A percentile compares a stretch with the other conserved stretches of the same genome.
Conservation (phyloP, 495 filamentous ascomycete genomes). For the Xylaria castorea region DNA sequence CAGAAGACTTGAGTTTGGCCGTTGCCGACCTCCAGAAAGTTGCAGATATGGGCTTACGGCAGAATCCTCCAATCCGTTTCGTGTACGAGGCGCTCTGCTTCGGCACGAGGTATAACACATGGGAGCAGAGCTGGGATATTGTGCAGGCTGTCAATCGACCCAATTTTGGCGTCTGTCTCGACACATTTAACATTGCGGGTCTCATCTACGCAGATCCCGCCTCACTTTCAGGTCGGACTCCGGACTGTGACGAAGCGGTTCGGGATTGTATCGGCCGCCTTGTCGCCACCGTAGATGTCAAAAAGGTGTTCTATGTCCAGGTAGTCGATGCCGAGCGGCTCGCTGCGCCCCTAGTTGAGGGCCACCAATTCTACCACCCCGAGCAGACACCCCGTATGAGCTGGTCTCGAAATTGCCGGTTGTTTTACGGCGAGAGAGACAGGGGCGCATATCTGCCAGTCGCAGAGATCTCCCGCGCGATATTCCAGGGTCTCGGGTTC, state of each 20-base stretch:
- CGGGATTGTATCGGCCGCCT: constrained; percentile 64
- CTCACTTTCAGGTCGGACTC: constrained; percentile 55
- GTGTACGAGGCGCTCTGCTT: constrained; percentile 81
- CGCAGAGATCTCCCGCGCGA: constrained; percentile 63
- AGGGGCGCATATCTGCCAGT: constrained; percentile 77
- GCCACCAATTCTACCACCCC: constrained; percentile 67
- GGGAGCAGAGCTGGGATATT: constrained; percentile 77
- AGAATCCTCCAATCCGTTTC: constrained; percentile 66
- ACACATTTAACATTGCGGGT: constrained; percentile 82
- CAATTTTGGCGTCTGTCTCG: constrained; percentile 81
- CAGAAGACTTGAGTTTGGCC: constrained; percentile 63
- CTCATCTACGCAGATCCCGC: constrained; percentile 76
- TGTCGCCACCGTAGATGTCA: constrained; percentile 61
- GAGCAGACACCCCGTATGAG: constrained; percentile 75
- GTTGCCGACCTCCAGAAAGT: constrained; percentile 68
- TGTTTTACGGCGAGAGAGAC: constrained; percentile 77
- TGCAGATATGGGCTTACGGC: constrained; percentile 66
- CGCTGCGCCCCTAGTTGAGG: constrained; percentile 60
- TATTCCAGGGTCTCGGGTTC: constrained; percentile 70
- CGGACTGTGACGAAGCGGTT: constrained; percentile 65
- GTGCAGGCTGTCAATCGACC: constrained; percentile 67
- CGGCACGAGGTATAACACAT: constrained; percentile 73
- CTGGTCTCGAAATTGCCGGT: constrained; percentile 78
- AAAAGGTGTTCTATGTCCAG: constrained; percentile 82
- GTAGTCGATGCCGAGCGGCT: constrained; percentile 78